These are phyloP conservation scores for Naegleria lovaniensis DNA, from an alignment of 208 protist genomes.

Conservation along the genomic window DNA sequence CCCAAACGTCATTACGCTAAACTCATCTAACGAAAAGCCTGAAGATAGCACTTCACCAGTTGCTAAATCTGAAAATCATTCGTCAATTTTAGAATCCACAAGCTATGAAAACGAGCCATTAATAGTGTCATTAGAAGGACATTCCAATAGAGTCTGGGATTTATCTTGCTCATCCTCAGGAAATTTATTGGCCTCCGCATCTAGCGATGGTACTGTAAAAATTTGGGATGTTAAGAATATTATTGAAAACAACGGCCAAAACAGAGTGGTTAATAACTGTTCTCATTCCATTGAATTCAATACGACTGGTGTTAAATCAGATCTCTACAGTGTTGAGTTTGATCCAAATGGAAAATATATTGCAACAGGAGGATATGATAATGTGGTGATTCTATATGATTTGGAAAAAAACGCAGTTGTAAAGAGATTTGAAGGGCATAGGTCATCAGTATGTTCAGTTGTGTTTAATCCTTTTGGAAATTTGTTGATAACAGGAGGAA, in stretches of 20 bases:
- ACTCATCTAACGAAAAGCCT: no score
- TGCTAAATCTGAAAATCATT: no score
- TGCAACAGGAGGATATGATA: constrained; percentile 90
- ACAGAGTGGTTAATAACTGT: constrained; percentile 14
- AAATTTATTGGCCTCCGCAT: constrained; percentile 70
- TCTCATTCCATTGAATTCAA: constrained; percentile 52
- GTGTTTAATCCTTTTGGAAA: constrained; percentile 38
- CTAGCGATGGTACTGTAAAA: constrained; percentile 77
- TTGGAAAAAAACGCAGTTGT: constrained; percentile 73
- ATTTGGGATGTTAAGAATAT: constrained; percentile 62
- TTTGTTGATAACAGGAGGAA: constrained; percentile 82
- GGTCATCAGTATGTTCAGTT: background rate
- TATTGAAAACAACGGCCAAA: constrained; percentile 67
- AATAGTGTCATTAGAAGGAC: background rate
- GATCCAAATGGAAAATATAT: constrained; percentile 66
- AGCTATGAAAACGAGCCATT: background rate
- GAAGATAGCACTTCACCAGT: no score
- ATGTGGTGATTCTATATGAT: constrained; percentile 93
- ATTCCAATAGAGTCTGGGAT: background rate
- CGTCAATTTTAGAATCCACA: no score
- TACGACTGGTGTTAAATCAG: constrained; percentile 64
- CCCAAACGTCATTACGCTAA: no score
- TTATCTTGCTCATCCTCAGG: constrained; percentile 40
- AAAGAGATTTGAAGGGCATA: constrained; percentile 71
- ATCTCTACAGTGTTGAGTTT: constrained; percentile 54